These are phyloP conservation scores for Wickerhamomyces xylosicus DNA, from an alignment of 805 yeast genomes.

Conservation along the genomic window DNA sequence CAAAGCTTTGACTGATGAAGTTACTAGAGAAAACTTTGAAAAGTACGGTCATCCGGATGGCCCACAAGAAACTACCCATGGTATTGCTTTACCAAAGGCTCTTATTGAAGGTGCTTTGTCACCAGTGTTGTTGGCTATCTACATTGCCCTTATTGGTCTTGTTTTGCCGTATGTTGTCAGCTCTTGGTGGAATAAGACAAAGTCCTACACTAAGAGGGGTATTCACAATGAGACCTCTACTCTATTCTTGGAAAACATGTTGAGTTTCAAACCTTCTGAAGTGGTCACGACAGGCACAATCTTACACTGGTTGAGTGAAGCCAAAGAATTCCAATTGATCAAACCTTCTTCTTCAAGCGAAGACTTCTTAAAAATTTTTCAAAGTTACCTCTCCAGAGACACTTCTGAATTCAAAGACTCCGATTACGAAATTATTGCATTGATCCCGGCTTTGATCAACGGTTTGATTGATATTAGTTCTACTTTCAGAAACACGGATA, in stretches of 20 bases:
- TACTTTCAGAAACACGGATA: slow-evolving; percentile 63
- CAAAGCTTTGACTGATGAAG: slow-evolving; percentile 88
- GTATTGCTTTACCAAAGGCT: slow-evolving; percentile 91
- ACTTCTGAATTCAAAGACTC: slow-evolving; percentile 29
- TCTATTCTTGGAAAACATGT: slow-evolving; percentile 54
- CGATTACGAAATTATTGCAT: slow-evolving; percentile 48
- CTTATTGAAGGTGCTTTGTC: slow-evolving; percentile 77
- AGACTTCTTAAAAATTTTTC: slow-evolving; percentile 40
- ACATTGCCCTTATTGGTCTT: slow-evolving; percentile 65
- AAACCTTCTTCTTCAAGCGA: slow-evolving; percentile 22
- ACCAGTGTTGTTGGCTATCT: slow-evolving; percentile 49
- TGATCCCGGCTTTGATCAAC: slow-evolving; percentile 52
- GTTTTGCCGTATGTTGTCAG: slow-evolving; percentile 76
- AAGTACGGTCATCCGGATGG: slow-evolving; percentile 98
- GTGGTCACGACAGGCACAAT: slow-evolving; percentile 46
- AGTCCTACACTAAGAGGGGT: slow-evolving; percentile 72
- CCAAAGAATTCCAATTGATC: slow-evolving; percentile 53
- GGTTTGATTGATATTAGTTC: slow-evolving; percentile 78
- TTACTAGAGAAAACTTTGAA: slow-evolving; percentile 67
- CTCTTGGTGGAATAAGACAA: slow-evolving; percentile 83
- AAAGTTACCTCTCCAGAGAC: slow-evolving; percentile 34
- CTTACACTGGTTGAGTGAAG: slow-evolving; percentile 45
- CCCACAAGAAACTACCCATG: slow-evolving; percentile 81
- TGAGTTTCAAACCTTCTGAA: slow-evolving; percentile 67
- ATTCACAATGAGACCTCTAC: slow-evolving; percentile 80